Conservation (phyloP, 2,329 filamentous ascomycete genomes). For the Cytospora schulzeri region DNA sequence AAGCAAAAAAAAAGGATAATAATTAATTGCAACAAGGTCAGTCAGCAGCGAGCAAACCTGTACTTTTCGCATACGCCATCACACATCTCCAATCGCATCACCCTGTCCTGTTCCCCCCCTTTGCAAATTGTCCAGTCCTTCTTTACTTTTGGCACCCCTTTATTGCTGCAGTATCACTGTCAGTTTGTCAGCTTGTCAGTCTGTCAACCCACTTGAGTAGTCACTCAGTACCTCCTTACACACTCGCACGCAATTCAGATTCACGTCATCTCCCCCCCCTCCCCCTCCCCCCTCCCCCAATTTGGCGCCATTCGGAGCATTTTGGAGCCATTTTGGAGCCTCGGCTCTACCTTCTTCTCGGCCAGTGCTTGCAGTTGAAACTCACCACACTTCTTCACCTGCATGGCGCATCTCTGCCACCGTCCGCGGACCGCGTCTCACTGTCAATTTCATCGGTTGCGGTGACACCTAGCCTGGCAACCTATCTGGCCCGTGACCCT, state of each 20-base stretch:
- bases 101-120: background rate
- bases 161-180: background rate
- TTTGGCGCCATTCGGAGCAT: background rate
- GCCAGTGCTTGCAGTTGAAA: background rate
- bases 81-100: background rate
- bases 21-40: background rate
- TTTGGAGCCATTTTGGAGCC: background rate
- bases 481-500: background rate
- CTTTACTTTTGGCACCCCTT: background rate
- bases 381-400: background rate
- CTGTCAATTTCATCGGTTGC: background rate
- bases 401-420: background rate
- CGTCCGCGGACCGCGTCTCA: background rate
- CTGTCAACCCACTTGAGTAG: background rate
- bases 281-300: background rate
- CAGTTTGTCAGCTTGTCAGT: background rate
- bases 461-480: background rate
- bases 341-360: background rate
- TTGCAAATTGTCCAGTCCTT: background rate
- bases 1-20: background rate
- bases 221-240: too few relatives aligned
- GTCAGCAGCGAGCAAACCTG: background rate
- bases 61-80: background rate
- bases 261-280: background rate
- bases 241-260: background rate